These are phyloP conservation scores for Scutellaria baicalensis DNA, from an alignment of 257 asterid genomes.

Conservation along the genomic window DNA sequence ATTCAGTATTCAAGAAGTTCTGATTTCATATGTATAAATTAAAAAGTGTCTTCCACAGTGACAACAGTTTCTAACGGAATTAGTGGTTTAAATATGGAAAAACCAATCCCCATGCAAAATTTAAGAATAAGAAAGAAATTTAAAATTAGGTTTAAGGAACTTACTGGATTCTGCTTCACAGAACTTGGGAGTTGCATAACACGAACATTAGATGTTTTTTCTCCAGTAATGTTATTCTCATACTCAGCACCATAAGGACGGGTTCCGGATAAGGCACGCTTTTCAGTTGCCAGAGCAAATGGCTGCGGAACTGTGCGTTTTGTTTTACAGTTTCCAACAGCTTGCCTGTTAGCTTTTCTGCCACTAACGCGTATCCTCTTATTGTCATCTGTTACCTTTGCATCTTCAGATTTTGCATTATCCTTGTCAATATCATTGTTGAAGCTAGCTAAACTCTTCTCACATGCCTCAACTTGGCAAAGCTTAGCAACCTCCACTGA, in stretches of 20 bases:
- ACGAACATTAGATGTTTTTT: constrained; percentile 29
- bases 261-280: constrained; percentile 56
- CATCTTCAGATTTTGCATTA: constrained; percentile 26
- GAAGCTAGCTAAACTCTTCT: constrained; percentile 15
- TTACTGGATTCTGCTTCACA: constrained; percentile 46
- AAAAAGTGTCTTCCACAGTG: not conserved
- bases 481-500: constrained; percentile 27
- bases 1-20: not conserved
- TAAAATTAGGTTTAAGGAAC: not conserved
- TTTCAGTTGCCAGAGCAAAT: constrained; percentile 82
- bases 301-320: constrained; percentile 82
- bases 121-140: not conserved
- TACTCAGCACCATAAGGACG: constrained; percentile 43
- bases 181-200: constrained; percentile 19
- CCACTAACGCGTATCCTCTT: constrained; percentile 30
- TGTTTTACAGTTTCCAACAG: constrained; percentile 49
- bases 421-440: constrained; percentile 18
- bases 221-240: constrained; percentile 24
- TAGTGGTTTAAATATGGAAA: not conserved
- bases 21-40: not conserved
- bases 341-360: constrained; percentile 33
- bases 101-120: not conserved
- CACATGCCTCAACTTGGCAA: constrained; percentile 19
- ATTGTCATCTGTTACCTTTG: constrained; percentile 25
- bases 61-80: not conserved